Base-by-base conservation (phyloP, 768 basidiomycete genomes). In the Kwoniella sp. region DNA sequence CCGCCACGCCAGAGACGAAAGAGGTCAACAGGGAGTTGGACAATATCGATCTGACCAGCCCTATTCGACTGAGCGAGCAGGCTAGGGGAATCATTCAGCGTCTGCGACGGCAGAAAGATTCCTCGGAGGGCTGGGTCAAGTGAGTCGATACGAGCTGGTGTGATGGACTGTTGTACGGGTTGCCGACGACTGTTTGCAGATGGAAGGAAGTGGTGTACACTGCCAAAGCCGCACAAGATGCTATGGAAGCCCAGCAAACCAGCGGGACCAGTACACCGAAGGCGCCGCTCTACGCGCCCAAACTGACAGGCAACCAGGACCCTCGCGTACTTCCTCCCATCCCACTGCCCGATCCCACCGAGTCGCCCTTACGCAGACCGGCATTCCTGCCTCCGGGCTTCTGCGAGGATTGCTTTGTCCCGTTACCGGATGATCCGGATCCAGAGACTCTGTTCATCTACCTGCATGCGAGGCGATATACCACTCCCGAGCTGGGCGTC, bases 391-490 rank as follows among this genome's bases (percentile, higher is more conserved):
- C 71, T 2, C 60, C 61, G 12, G 70, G 71, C 17, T 95, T 89
- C 75, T 99, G 93, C 71, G 78, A 81, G 1, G 88, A 89, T 68
- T 99, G 93, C 71, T 96, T 87, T 73, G 78, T 95, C 39, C 95
- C 95, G 14, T 76, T 96, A 22, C 84, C 91, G 51, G 89, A 90
- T 10, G 95, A 99, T 74, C 95, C 93, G 1, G 83, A 82, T 65
- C 91, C 92, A 2, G 89, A 91, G 71, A 83, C 83, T 56, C 77
- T 98, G 50, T 96, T 89, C 75, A 98, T 99, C 60, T 99, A 92
- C 76, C 76, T 99, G 67, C 95, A 99, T 66, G 92, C 95, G 23
- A 73, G 87, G 67, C 81, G 81, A 62, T 96, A 67, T 55, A 62
- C 58, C 43, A 67, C 68, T 5, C 61, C 59, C 32, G 46, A 55